Evolutionary conservation across 306 rosid species (phyloP).

Genomic region (Vigna hirtella): DNA sequence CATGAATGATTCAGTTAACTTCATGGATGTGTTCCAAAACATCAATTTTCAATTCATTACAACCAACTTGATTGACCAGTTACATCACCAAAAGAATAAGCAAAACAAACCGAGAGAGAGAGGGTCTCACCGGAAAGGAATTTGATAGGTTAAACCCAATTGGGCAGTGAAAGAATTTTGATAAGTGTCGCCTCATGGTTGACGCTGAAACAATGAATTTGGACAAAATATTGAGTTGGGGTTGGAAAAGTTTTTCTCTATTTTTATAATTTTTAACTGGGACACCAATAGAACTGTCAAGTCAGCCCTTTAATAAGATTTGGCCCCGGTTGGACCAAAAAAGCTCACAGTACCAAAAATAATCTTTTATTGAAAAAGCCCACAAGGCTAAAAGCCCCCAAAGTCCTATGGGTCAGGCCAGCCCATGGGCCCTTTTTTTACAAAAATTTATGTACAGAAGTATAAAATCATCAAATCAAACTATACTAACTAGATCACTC

Average conservation of each 20-base stretch:
- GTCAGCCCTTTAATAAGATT: no score
- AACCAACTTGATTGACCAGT: background rate
- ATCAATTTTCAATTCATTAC: background rate
- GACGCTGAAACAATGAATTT: background rate
- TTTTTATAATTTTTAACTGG: background rate
- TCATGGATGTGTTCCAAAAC: background rate
- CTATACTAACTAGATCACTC: no score
- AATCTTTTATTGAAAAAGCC: no score
- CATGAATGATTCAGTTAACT: background rate
- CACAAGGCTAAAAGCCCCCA: no score
- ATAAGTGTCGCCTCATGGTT: conserved; percentile 41
- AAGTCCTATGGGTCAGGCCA: no score
- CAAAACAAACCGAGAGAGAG: conserved; percentile 1
- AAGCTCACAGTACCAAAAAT: no score
- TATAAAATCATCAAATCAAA: no score
- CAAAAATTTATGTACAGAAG: no score
- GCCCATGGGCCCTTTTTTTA: no score
- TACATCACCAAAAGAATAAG: background rate
- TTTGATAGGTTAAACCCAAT: conserved; percentile 42
- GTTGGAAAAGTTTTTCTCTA: background rate
- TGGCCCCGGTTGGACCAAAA: no score
- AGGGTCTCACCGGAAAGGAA: conserved; percentile 45
- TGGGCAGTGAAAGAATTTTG: conserved; percentile 39
- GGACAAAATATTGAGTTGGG: background rate
- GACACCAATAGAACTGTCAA: no score